A percentile compares a stretch with the other conserved stretches of the same genome.
Evolutionary conservation across 331 rosid species (phyloP).

Genomic region (Arachis monticola): DNA sequence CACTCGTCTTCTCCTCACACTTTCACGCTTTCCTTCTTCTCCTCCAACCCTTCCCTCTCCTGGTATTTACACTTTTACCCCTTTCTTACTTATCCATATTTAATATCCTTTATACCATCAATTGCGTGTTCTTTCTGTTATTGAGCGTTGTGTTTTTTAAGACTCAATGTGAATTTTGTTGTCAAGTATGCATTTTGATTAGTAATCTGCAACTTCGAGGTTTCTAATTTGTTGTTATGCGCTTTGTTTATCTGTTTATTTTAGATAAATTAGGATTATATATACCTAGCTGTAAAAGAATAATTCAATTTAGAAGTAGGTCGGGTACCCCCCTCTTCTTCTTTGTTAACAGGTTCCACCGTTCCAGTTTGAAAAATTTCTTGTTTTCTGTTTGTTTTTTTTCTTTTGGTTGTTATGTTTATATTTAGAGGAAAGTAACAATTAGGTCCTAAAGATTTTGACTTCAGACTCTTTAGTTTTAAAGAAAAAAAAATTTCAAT

Average conservation of each 20-base stretch:
- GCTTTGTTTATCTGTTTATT: not conserved
- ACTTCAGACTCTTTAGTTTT: too few species aligned
- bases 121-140: not conserved
- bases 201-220: slow-evolving; percentile 17
- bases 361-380: too few species aligned
- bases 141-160: not conserved
- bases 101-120: not conserved
- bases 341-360: not conserved
- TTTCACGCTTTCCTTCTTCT: slow-evolving; percentile 49
- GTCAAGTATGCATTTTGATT: slow-evolving; percentile 6
- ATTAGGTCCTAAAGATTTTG: too few species aligned
- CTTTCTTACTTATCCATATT: not conserved
- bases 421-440: too few species aligned
- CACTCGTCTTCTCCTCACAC: slow-evolving; percentile 53
- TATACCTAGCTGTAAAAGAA: not conserved
- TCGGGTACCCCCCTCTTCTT: not conserved
- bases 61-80: slow-evolving; percentile 46
- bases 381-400: too few species aligned
- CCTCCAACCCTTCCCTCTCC: slow-evolving; percentile 46
- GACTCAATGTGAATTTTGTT: not conserved
- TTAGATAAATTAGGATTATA: slow-evolving; percentile 21
- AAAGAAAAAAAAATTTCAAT: too few species aligned
- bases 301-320: not conserved
- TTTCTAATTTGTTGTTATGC: slow-evolving; percentile 21
- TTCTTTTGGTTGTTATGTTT: too few species aligned